phyloP scores from a whole-genome alignment of 2,329 filamentous ascomycete genomes.

The Thelonectria olida region DNA sequence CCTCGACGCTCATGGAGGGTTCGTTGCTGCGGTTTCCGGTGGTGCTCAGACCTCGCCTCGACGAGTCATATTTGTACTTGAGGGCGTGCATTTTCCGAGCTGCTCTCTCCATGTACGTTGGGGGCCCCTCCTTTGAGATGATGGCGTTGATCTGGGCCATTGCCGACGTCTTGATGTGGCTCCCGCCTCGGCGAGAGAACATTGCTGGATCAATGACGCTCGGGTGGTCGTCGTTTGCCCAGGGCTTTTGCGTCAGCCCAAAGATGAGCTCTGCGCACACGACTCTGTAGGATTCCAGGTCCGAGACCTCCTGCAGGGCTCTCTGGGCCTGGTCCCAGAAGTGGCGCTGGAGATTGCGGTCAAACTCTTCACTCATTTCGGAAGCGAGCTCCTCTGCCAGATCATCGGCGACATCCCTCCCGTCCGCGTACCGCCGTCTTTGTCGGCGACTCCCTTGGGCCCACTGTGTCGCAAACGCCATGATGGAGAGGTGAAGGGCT shows the following conservation, averaged over 20 bases:
- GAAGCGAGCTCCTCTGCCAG: constrained; percentile 29
- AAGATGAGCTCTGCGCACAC: constrained; percentile 51
- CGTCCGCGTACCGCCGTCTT: constrained; percentile 24
- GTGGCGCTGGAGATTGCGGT: constrained; percentile 45
- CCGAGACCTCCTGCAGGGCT: constrained; percentile 45
- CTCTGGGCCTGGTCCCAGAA: constrained; percentile 49
- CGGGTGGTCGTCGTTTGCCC: constrained; percentile 25
- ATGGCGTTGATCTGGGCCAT: constrained; percentile 29
- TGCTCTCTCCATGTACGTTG: constrained; percentile 34
- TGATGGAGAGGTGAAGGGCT: constrained; percentile 35
- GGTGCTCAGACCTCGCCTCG: constrained; percentile 22
- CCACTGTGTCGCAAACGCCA: constrained; percentile 40
- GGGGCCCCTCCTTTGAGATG: constrained; percentile 33
- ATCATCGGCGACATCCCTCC: constrained; percentile 1
- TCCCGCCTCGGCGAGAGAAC: constrained; percentile 8
- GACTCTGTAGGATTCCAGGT: constrained; percentile 49
- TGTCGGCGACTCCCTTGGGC: constrained; percentile 41
- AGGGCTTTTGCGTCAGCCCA: constrained; percentile 47
- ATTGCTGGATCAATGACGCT: background rate
- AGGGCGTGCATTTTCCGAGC: constrained; percentile 39
- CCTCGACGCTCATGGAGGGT: constrained; percentile 25
- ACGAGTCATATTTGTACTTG: constrained; percentile 35
- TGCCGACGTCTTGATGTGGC: constrained; percentile 8
- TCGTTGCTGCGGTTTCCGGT: background rate
- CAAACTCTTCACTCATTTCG: constrained; percentile 46